These are phyloP conservation scores for Venturia oleaginea DNA, from an alignment of 2,329 filamentous ascomycete genomes.

Conservation along the genomic window DNA sequence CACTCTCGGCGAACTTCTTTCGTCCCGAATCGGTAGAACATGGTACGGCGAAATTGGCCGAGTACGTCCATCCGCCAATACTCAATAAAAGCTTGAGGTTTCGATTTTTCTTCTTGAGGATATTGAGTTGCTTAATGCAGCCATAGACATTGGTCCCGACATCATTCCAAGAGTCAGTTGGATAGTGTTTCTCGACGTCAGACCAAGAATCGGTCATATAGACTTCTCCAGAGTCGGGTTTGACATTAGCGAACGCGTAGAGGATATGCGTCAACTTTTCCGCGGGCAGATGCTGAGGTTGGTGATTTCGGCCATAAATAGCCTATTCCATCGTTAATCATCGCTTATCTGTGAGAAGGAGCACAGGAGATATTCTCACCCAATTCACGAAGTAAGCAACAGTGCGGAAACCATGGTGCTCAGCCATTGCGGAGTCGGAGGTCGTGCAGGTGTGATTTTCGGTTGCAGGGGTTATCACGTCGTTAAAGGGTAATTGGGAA, in stretches of 20 bases:
- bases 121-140: conserved; percentile 65
- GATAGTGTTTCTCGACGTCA: conserved; percentile 61
- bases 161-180: conserved; percentile 56
- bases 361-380: neutral
- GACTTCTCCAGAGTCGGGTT: conserved; percentile 66
- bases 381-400: conserved; percentile 14
- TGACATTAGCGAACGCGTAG: conserved; percentile 88
- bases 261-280: conserved; percentile 82
- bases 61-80: conserved; percentile 79
- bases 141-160: conserved; percentile 66
- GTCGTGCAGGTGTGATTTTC: neutral
- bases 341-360: neutral
- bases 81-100: conserved; percentile 72
- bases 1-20: conserved; percentile 56
- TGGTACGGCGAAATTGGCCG: conserved; percentile 65
- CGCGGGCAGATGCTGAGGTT: conserved; percentile 73
- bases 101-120: conserved; percentile 67
- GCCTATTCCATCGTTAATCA: conserved; percentile 39
- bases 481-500: neutral
- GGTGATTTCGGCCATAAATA: conserved; percentile 77
- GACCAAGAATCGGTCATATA: conserved; percentile 60
- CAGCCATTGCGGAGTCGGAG: neutral
- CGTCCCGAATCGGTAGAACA: conserved; percentile 54
- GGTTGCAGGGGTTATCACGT: neutral
- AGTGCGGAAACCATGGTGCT: conserved; percentile 7